Evolutionary conservation across 2,329 filamentous ascomycete species (phyloP).

Genomic region (Claviceps sp.): DNA sequence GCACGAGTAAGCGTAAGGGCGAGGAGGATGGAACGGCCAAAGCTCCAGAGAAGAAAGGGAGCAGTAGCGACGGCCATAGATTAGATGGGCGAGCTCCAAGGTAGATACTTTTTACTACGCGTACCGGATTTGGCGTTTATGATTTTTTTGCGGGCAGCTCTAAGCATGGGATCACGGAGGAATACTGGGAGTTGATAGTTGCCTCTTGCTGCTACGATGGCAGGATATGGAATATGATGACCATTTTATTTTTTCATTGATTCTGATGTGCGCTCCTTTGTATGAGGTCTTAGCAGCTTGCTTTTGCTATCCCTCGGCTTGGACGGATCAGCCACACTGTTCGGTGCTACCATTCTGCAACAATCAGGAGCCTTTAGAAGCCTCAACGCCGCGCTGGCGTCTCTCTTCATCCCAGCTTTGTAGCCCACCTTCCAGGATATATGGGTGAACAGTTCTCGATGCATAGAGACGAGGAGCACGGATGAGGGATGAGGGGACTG

Average conservation of each 20-base stretch:
- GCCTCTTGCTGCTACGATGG: no score
- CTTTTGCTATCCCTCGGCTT: no score
- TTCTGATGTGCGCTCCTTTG: neutral
- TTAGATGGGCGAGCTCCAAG: constrained; percentile 28
- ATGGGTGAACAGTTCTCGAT: no score
- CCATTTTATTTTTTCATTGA: neutral
- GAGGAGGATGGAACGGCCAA: constrained; percentile 35
- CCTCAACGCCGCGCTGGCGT: no score
- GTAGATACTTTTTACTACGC: neutral
- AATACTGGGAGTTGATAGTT: neutral
- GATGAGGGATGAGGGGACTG: no score
- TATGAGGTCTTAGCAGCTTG: no score
- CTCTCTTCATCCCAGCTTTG: no score
- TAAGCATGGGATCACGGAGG: neutral
- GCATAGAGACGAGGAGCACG: no score
- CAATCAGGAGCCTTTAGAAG: no score
- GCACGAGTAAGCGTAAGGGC: constrained; percentile 58
- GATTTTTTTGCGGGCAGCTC: neutral
- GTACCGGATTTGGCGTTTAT: constrained; percentile 11
- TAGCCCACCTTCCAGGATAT: no score
- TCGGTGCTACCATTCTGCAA: no score
- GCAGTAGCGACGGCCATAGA: constrained; percentile 26
- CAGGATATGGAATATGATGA: neutral
- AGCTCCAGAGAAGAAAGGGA: constrained; percentile 31
- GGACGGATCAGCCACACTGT: no score